Percentiles rank a stretch among this genome's conserved stretches.
These are phyloP conservation scores for Adansonia madagascariensis DNA, from an alignment of 441 rosid species.

Conservation along the genomic window DNA sequence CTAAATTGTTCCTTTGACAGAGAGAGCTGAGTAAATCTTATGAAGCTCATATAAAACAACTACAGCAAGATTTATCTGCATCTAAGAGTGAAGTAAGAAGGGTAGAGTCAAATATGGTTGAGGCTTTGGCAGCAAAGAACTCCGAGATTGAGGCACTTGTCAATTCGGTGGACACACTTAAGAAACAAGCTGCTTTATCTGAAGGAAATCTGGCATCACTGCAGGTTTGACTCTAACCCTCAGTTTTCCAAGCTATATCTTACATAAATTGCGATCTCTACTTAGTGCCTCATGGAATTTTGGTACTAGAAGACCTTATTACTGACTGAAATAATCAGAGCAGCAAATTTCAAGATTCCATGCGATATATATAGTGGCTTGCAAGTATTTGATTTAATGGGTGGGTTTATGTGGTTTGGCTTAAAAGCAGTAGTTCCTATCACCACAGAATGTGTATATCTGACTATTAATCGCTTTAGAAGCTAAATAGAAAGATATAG, in stretches of 20 bases:
- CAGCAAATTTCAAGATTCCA: not conserved
- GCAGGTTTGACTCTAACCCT: constrained; percentile 60
- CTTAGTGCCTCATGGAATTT: not conserved
- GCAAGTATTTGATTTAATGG: constrained; percentile 7
- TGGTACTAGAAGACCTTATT: not conserved
- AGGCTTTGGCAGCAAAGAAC: constrained; percentile 90
- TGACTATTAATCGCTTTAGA: constrained; percentile 11
- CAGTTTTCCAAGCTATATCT: not conserved
- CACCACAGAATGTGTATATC: not conserved
- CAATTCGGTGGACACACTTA: constrained; percentile 74
- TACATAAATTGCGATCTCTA: not conserved
- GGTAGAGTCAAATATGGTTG: constrained; percentile 81
- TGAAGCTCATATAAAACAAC: constrained; percentile 81
- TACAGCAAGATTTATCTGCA: constrained; percentile 76
- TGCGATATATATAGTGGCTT: not conserved
- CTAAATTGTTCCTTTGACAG: constrained; percentile 51
- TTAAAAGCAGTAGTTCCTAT: not conserved
- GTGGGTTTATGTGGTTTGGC: not conserved
- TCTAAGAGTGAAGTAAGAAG: constrained; percentile 76
- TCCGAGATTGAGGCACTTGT: constrained; percentile 86
- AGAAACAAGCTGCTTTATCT: constrained; percentile 79
- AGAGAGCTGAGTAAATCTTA: constrained; percentile 91
- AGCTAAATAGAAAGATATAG: constrained; percentile 12
- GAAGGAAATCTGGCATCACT: constrained; percentile 91
- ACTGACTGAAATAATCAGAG: not conserved